Percentiles rank a stretch among this genome's conserved stretches.
phyloP scores from a whole-genome alignment of 768 basidiomycete genomes.

The Leucocoprinus birnbaumii region DNA sequence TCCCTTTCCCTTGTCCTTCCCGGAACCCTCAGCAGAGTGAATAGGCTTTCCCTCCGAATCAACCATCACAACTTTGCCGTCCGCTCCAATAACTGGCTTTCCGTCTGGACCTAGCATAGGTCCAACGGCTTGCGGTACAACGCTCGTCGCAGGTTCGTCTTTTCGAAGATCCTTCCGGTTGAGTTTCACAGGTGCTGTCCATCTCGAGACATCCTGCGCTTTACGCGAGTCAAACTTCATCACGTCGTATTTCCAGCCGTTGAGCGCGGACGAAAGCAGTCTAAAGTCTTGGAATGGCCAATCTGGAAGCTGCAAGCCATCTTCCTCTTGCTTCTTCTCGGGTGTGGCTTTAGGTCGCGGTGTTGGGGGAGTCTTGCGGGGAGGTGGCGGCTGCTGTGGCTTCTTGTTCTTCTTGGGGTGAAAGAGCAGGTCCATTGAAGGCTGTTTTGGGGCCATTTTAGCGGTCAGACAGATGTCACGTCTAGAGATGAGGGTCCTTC shows the following conservation, averaged over 20 bases:
- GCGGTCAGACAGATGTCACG: background rate
- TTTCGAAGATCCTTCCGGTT: slow-evolving; percentile 81
- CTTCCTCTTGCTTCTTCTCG: slow-evolving; percentile 24
- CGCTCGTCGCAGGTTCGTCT: slow-evolving; percentile 34
- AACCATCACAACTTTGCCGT: slow-evolving; percentile 79
- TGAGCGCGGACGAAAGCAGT: slow-evolving; percentile 75
- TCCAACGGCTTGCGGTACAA: slow-evolving; percentile 49
- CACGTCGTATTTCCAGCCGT: slow-evolving; percentile 90
- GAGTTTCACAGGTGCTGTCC: slow-evolving; percentile 77
- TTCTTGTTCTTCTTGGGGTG: slow-evolving; percentile 64
- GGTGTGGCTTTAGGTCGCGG: slow-evolving; percentile 34
- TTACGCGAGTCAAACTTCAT: slow-evolving; percentile 88
- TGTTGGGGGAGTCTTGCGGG: slow-evolving; percentile 35
- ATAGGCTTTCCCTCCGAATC: slow-evolving; percentile 77
- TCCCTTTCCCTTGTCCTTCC: slow-evolving; percentile 42
- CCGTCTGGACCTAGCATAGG: slow-evolving; percentile 84
- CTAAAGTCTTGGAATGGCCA: slow-evolving; percentile 73
- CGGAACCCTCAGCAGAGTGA: slow-evolving; percentile 28
- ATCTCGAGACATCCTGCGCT: slow-evolving; percentile 62
- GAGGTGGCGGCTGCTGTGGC: slow-evolving; percentile 31
- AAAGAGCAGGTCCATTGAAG: slow-evolving; percentile 48
- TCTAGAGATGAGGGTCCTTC: background rate
- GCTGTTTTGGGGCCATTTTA: slow-evolving; percentile 41
- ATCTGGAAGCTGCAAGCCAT: slow-evolving; percentile 58
- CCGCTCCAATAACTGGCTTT: slow-evolving; percentile 75